Evolutionary conservation across 352 stramenopile genomes (phyloP).

Genomic region (Pythium oligandrum): DNA sequence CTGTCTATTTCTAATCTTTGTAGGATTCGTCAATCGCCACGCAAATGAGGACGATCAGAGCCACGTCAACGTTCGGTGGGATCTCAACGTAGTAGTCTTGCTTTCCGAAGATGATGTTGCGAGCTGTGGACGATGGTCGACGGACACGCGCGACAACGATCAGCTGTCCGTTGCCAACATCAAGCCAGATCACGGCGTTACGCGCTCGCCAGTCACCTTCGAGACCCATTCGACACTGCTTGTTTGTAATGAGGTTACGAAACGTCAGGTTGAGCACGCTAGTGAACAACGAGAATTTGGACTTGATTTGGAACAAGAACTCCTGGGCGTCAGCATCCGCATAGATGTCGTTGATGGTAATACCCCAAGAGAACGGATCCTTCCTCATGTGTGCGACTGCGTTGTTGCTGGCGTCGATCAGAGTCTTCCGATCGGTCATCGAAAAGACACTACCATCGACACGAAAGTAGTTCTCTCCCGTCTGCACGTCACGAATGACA

Average conservation of each 20-base stretch:
- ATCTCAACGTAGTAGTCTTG: constrained; percentile 28
- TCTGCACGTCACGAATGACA: constrained; percentile 18
- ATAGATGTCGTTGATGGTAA: constrained; percentile 16
- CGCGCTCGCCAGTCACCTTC: constrained; percentile 20
- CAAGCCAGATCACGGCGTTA: constrained; percentile 21
- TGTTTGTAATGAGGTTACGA: constrained; percentile 9
- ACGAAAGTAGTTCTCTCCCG: constrained; percentile 13
- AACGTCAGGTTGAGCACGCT: constrained; percentile 19
- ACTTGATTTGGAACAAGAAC: constrained; percentile 16
- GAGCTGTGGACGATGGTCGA: constrained; percentile 13
- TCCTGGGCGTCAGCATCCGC: constrained; percentile 3
- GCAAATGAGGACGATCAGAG: constrained; percentile 26
- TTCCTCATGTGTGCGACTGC: constrained; percentile 20
- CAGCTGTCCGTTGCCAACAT: constrained; percentile 10
- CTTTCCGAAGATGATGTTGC: constrained; percentile 12
- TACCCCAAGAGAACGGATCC: constrained; percentile 13
- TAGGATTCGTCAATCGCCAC: constrained; percentile 18
- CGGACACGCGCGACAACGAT: constrained; percentile 20
- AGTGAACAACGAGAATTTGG: constrained; percentile 13
- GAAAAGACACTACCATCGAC: constrained; percentile 16
- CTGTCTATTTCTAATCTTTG: constrained; percentile 9
- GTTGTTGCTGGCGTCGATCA: constrained; percentile 17
- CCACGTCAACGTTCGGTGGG: constrained; percentile 22
- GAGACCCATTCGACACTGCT: constrained; percentile 14
- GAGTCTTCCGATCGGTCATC: constrained; percentile 18